A percentile compares a stretch with the other conserved stretches of the same genome.
Conservation (phyloP, 371 early-diverging fungal genomes). For the Apophysomyces trapeziformis region DNA sequence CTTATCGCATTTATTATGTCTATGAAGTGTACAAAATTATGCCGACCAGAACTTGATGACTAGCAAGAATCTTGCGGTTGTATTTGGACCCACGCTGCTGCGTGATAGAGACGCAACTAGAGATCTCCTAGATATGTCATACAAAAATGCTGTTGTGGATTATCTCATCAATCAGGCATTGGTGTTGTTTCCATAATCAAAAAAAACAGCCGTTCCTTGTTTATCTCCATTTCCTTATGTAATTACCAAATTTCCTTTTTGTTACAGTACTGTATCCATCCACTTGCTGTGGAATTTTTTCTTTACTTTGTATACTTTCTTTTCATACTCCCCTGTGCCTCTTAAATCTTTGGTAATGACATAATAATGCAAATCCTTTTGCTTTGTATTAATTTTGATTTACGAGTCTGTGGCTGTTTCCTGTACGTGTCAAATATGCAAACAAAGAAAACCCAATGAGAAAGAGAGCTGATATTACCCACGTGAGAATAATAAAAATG, state of each 20-base stretch:
- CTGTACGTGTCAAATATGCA: too few species aligned
- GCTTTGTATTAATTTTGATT: too few species aligned
- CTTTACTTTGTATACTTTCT: slow-evolving; percentile 1
- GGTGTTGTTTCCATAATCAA: slow-evolving; percentile 42
- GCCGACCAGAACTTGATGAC: slow-evolving; percentile 81
- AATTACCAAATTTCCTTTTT: background rate
- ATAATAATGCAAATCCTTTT: background rate
- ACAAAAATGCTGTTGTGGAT: slow-evolving; percentile 78
- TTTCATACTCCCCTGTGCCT: background rate
- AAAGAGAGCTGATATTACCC: too few species aligned
- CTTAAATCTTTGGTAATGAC: background rate
- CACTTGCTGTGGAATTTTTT: too few species aligned
- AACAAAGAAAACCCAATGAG: too few species aligned
- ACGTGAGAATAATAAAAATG: too few species aligned
- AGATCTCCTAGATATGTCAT: slow-evolving; percentile 81
- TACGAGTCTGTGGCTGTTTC: too few species aligned
- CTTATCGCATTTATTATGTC: background rate
- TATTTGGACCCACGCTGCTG: slow-evolving; percentile 92
- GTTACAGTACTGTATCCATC: background rate
- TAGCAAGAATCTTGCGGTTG: slow-evolving; percentile 86
- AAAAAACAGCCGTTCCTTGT: background rate
- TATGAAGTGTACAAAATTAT: slow-evolving; percentile 56
- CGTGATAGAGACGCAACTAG: slow-evolving; percentile 65
- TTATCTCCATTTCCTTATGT: background rate
- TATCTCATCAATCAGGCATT: slow-evolving; percentile 52